A percentile compares a stretch with the other conserved stretches of the same genome.
These are phyloP conservation scores for Neltuma alba DNA, from an alignment of 306 rosid genomes.

Conservation along the genomic window DNA sequence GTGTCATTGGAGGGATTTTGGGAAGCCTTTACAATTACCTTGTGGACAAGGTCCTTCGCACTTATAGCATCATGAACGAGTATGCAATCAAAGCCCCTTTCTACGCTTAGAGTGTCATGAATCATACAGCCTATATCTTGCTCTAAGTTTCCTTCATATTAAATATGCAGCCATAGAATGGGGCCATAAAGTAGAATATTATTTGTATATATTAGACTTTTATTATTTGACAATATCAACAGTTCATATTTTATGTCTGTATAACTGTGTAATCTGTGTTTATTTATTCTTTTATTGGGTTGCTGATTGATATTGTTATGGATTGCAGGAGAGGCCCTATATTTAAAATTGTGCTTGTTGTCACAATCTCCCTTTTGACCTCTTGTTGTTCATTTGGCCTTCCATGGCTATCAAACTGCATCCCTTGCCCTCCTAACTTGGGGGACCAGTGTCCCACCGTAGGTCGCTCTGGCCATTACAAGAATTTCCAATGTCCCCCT, in stretches of 20 bases:
- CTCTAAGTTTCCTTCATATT: no score
- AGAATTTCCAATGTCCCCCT: constrained; percentile 69
- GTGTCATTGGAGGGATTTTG: constrained; percentile 67
- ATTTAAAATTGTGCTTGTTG: constrained; percentile 56
- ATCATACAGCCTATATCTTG: no score
- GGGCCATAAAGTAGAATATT: no score
- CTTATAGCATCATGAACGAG: constrained; percentile 72
- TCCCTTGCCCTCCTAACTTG: constrained; percentile 64
- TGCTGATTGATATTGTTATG: constrained; percentile 35
- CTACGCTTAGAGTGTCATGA: no score
- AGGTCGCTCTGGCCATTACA: constrained; percentile 69
- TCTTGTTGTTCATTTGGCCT: constrained; percentile 66
- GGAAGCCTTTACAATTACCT: constrained; percentile 82
- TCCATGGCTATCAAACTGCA: constrained; percentile 75
- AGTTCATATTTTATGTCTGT: no score
- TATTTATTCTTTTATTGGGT: background rate
- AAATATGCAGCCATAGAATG: no score
- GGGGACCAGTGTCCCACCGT: constrained; percentile 62
- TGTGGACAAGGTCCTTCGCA: constrained; percentile 80
- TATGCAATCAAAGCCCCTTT: constrained; percentile 38
- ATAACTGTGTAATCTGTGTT: background rate
- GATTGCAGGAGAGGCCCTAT: constrained; percentile 68
- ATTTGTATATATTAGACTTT: no score
- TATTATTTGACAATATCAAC: no score
- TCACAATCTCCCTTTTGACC: constrained; percentile 59